These are phyloP conservation scores for Ettlia oleoabundans DNA, from an alignment of 139 green algal species.

Conservation along the genomic window DNA sequence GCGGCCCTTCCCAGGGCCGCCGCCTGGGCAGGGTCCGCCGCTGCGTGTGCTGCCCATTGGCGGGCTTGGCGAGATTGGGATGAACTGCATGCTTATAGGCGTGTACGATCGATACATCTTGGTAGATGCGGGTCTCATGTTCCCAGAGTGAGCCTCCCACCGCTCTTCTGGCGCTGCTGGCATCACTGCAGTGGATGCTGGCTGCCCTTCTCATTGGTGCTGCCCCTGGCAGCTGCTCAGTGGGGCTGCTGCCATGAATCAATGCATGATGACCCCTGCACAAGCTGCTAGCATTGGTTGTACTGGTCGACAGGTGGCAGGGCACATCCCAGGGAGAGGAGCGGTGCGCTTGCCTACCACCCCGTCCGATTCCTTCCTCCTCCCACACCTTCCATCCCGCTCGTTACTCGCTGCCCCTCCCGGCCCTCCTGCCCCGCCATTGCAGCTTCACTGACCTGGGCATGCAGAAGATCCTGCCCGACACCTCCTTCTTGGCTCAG, in stretches of 20 bases:
- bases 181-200: background rate
- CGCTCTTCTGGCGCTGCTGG: no score
- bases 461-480: constrained; percentile 98
- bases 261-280: background rate
- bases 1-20: constrained; percentile 70
- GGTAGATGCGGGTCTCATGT: constrained; percentile 99
- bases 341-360: no score
- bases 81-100: constrained; percentile 99
- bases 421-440: no score
- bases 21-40: constrained; percentile 73
- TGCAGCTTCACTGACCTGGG: constrained; percentile 93
- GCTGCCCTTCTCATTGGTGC: background rate
- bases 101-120: constrained; percentile 97
- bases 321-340: no score
- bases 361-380: no score
- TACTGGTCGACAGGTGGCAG: no score
- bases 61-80: constrained; percentile 98
- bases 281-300: background rate
- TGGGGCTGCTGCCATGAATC: background rate
- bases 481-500: constrained; percentile 92
- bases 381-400: background rate
- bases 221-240: no score
- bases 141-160: constrained; percentile 93
- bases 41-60: constrained; percentile 96
- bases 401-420: background rate